Evolutionary conservation across 805 yeast genomes (phyloP).

Genomic region (Diddensiella transvaalensis): DNA sequence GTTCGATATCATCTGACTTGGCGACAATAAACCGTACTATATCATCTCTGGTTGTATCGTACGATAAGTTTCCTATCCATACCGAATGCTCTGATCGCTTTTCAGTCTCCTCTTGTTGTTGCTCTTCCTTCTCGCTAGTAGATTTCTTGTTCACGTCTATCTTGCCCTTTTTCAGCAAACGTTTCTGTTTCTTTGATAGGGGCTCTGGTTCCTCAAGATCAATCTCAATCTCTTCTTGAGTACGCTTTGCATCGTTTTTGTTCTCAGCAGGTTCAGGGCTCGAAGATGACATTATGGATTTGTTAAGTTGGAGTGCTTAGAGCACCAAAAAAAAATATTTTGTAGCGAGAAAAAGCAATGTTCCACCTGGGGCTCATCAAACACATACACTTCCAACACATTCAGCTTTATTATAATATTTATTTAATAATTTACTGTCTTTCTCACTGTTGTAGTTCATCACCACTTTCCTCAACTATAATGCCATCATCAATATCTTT

Average conservation of each 20-base stretch:
- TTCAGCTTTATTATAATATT: too few species aligned
- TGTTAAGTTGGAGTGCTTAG: too few species aligned
- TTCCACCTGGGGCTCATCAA: too few species aligned
- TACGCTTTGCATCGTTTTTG: not conserved
- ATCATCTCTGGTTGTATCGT: conserved; percentile 76
- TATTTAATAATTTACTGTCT: too few species aligned
- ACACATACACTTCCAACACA: too few species aligned
- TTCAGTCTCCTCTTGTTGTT: conserved; percentile 22
- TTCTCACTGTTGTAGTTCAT: not conserved
- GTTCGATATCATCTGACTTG: conserved; percentile 41
- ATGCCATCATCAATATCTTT: conserved; percentile 15
- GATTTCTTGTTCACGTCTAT: conserved; percentile 38
- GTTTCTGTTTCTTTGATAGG: conserved; percentile 84
- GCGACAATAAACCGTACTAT: conserved; percentile 58
- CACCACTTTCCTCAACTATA: not conserved
- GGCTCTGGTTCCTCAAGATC: conserved; percentile 63
- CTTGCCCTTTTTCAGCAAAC: conserved; percentile 68
- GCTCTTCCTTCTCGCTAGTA: conserved; percentile 26
- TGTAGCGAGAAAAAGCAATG: too few species aligned
- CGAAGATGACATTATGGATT: not conserved
- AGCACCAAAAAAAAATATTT: too few species aligned
- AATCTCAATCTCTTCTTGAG: conserved; percentile 39
- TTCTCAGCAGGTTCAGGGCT: conserved; percentile 2
- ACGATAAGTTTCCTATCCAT: conserved; percentile 93
- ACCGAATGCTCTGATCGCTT: conserved; percentile 60